Conservation (phyloP, 768 basidiomycete genomes). For the Tephrocybe sp. region DNA sequence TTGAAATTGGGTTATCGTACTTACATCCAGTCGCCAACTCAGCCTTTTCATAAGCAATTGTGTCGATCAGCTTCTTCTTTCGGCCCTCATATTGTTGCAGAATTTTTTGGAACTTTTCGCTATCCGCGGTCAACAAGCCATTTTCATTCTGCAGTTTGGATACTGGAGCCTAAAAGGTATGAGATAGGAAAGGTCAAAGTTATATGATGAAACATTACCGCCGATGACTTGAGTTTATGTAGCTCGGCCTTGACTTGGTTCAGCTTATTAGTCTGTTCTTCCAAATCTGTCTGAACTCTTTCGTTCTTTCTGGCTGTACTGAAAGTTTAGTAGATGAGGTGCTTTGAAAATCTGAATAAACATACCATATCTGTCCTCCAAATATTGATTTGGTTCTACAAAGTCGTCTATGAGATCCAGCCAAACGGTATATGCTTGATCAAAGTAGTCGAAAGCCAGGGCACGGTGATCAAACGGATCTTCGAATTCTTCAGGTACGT, state of each 20-base stretch:
- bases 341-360: conserved; percentile 13
- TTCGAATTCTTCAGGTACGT: conserved; percentile 73
- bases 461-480: conserved; percentile 72
- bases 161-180: conserved; percentile 49
- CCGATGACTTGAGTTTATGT: conserved; percentile 57
- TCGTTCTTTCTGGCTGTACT: conserved; percentile 67
- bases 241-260: conserved; percentile 49
- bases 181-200: conserved; percentile 3
- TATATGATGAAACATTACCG: conserved; percentile 35
- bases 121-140: conserved; percentile 65
- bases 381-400: conserved; percentile 60
- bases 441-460: conserved; percentile 72
- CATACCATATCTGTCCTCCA: conserved; percentile 82
- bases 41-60: conserved; percentile 64
- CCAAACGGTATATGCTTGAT: conserved; percentile 66
- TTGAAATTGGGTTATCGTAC: conserved; percentile 8
- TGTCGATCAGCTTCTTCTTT: conserved; percentile 64
- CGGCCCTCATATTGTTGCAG: conserved; percentile 67
- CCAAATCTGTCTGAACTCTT: conserved; percentile 60
- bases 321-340: conserved; percentile 6
- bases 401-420: conserved; percentile 67
- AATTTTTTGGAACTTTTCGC: conserved; percentile 75
- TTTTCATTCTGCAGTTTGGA: conserved; percentile 61
- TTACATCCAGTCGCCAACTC: conserved; percentile 58
- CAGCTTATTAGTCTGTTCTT: conserved; percentile 49